Conservation (phyloP, 139 green algal species). For the Haematococcus lacustris region DNA sequence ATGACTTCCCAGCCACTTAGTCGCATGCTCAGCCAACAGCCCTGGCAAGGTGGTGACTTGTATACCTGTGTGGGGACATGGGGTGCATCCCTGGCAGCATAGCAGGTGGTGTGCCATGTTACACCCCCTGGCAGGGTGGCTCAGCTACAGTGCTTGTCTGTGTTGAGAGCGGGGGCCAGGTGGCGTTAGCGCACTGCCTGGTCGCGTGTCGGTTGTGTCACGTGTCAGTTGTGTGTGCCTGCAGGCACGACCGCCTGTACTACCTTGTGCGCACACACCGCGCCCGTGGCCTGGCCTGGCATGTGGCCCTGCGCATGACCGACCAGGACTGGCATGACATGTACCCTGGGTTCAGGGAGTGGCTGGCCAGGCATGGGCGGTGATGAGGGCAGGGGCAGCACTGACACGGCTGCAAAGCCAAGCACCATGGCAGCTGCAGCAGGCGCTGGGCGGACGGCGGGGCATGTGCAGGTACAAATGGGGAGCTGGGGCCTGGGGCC, state of each 20-base stretch:
- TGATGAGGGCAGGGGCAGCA: too few species aligned
- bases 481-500: too few species aligned
- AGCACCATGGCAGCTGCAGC: too few species aligned
- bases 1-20: too few species aligned
- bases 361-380: background rate
- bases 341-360: constrained; percentile 8
- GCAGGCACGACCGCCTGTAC: constrained; percentile 9
- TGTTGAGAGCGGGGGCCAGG: too few species aligned
- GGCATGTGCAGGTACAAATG: too few species aligned
- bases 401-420: too few species aligned
- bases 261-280: constrained; percentile 5
- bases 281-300: background rate
- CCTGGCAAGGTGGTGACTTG: background rate
- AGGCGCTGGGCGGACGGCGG: too few species aligned
- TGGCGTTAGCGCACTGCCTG: background rate
- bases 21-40: too few species aligned
- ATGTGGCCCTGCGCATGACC: constrained; percentile 1
- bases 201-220: background rate
- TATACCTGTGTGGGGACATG: background rate
- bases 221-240: background rate
- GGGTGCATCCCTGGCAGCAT: background rate
- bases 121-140: too few species aligned
- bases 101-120: background rate
- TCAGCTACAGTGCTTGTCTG: too few species aligned
- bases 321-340: constrained; percentile 9